Evolutionary conservation across 495 filamentous ascomycete species (phyloP), one percentile per base, ranked within the genome.

Genomic region (Wilcoxina mikolae): DNA sequence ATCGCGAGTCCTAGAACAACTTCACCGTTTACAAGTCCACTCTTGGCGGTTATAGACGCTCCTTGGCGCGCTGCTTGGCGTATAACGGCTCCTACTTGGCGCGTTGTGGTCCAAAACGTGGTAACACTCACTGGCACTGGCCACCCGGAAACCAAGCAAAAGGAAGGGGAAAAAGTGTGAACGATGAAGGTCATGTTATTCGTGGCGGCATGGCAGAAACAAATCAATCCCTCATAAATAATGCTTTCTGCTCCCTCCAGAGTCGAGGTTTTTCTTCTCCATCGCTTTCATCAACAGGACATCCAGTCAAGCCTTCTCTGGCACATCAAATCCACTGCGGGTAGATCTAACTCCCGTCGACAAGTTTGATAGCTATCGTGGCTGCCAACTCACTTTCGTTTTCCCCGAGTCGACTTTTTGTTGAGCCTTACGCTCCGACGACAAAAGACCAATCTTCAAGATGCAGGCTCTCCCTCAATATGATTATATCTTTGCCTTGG

Each of bases 401-500:
- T 17, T 25, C 20, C 12, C 26, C 47, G 47, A 50, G 20, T 24
- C 22, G 29, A 11, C 23, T 46, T 20, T 24, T 46, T 24, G 15
- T 46, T 46, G 23, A 46, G 43, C 43, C 11, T 20, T 12, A 26
- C 47, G 47, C 47, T 50, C 22, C 12, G n/a, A 9, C 11, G n/a
- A 27, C 47, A 18, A 18, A 25, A 4, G 1, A 50, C 15, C 47
- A 12, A 50, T 25, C 15, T 12, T 50, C 27, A 27, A 50, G 15
- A 46, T 44, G 35, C 26, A 29, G 10, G 58, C 62, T 46, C 72
- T 82, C 51, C 70, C 74, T 51, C 65, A 82, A 60, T 80, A 77
- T 60, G 75, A 78, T 67, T 85, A 84, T 59, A 72, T 87, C 61
- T 84, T 87, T 58, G 83, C 76, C 64, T 79, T 87, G 54, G 81